Conservation (phyloP, 2,329 filamentous ascomycete genomes). For the Calonectria pseudoreteaudii region DNA sequence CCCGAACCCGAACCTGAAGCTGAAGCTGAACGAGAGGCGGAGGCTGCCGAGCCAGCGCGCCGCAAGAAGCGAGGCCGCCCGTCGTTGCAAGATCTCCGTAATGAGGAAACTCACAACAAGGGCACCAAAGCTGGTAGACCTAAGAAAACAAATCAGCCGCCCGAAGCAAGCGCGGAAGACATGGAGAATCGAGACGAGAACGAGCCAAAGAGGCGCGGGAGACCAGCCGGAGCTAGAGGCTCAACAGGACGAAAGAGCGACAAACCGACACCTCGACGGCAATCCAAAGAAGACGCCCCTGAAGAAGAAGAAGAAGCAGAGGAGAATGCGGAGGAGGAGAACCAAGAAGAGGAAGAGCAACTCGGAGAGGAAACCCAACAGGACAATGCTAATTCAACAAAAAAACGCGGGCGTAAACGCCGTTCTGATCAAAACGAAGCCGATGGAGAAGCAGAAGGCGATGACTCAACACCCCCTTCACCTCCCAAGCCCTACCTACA, state of each 20-base stretch:
- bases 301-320: conserved; percentile 20
- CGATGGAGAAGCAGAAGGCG: conserved; percentile 35
- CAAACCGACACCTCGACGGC: background rate
- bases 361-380: conserved; percentile 16
- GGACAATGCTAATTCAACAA: conserved; percentile 8
- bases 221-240: conserved; percentile 16
- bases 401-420: conserved; percentile 26
- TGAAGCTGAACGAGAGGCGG: too few relatives aligned
- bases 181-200: conserved; percentile 23
- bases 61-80: conserved; percentile 35
- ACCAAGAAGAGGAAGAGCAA: background rate
- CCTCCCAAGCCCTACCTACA: conserved; percentile 59
- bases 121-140: conserved; percentile 20
- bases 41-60: conserved; percentile 15
- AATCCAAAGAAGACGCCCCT: background rate
- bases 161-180: conserved; percentile 15
- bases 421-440: conserved; percentile 32
- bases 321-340: conserved; percentile 17
- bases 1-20: conserved; percentile 20
- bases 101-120: conserved; percentile 32
- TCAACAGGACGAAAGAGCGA: conserved; percentile 6
- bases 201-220: conserved; percentile 30
- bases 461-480: conserved; percentile 38
- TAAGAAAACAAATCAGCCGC: conserved; percentile 24
- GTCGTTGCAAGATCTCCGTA: conserved; percentile 29